Percentiles rank a stretch among this genome's conserved stretches.
These are phyloP conservation scores for Fusarium sp. DNA, from an alignment of 2,329 filamentous ascomycete species.

Conservation along the genomic window DNA sequence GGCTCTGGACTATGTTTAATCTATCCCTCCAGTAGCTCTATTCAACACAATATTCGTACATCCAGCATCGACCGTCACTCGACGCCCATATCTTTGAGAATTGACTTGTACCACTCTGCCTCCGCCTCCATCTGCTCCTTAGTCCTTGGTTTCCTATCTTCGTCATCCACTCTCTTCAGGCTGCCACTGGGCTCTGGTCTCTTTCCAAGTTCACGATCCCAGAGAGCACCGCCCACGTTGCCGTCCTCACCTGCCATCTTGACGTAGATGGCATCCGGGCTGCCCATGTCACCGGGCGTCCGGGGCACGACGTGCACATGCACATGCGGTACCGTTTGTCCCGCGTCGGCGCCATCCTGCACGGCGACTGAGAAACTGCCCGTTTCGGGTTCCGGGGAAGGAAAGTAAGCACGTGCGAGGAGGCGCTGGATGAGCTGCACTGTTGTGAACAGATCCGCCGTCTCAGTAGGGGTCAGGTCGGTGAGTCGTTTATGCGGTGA, in stretches of 20 bases:
- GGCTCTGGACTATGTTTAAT: background rate
- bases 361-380: conserved; percentile 93
- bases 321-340: conserved; percentile 94
- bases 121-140: conserved; percentile 86
- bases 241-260: conserved; percentile 88
- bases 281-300: conserved; percentile 67
- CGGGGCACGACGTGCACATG: conserved; percentile 94
- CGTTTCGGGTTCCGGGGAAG: conserved; percentile 67
- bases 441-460: conserved; percentile 87
- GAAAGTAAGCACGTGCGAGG: conserved; percentile 73
- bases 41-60: background rate
- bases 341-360: conserved; percentile 92
- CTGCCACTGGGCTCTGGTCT: conserved; percentile 67
- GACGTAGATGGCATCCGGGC: conserved; percentile 82
- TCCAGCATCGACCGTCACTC: conserved; percentile 30
- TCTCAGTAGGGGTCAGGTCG: conserved; percentile 80
- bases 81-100: conserved; percentile 61
- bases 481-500: conserved; percentile 79
- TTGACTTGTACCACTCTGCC: conserved; percentile 75
- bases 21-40: conserved; percentile 8
- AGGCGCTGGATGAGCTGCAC: conserved; percentile 88
- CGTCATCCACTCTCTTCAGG: conserved; percentile 82
- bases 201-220: conserved; percentile 61
- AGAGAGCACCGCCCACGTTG: conserved; percentile 81
- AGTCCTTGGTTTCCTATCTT: conserved; percentile 75